phyloP scores from a whole-genome alignment of 169 alveolate species.

The Eimeria necatrix region DNA sequence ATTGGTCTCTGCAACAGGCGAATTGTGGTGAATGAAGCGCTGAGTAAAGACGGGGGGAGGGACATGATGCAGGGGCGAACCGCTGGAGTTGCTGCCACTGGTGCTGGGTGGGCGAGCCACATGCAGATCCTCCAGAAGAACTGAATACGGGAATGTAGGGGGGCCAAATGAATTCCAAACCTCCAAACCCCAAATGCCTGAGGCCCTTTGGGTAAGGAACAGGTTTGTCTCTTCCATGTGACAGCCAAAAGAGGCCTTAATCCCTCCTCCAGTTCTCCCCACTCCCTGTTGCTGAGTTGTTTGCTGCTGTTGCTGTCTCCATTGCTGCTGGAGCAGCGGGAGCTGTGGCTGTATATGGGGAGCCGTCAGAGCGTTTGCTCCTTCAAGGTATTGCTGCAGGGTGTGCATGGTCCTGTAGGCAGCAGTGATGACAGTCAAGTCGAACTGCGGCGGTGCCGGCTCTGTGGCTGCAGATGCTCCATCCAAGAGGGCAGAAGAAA shows the following conservation, averaged over 20 bases:
- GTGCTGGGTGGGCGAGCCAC: not conserved
- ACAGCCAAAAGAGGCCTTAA: slow-evolving; percentile 81
- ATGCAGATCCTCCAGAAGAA: slow-evolving; percentile 33
- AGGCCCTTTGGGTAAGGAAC: slow-evolving; percentile 82
- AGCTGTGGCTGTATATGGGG: not conserved
- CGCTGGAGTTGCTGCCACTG: not conserved
- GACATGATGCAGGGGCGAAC: not conserved
- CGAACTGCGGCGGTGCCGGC: not conserved
- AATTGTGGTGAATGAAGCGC: not conserved
- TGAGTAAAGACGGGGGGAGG: slow-evolving; percentile 8
- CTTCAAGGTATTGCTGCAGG: not conserved
- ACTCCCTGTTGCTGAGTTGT: not conserved
- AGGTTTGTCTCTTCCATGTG: slow-evolving; percentile 83
- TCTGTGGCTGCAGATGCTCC: not conserved
- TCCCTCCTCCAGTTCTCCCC: not conserved
- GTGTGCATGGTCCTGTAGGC: not conserved
- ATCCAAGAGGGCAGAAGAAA: not conserved
- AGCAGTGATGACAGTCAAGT: not conserved
- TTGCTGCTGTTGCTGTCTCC: not conserved
- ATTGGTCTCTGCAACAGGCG: not conserved
- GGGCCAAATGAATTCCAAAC: slow-evolving; percentile 77
- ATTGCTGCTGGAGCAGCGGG: not conserved
- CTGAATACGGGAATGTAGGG: slow-evolving; percentile 59
- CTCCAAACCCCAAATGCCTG: slow-evolving; percentile 85
- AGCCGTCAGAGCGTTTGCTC: not conserved